A percentile compares a stretch with the other conserved stretches of the same genome.
phyloP scores from a whole-genome alignment of 2,329 filamentous ascomycete genomes.

The Diaporthe vexans region DNA sequence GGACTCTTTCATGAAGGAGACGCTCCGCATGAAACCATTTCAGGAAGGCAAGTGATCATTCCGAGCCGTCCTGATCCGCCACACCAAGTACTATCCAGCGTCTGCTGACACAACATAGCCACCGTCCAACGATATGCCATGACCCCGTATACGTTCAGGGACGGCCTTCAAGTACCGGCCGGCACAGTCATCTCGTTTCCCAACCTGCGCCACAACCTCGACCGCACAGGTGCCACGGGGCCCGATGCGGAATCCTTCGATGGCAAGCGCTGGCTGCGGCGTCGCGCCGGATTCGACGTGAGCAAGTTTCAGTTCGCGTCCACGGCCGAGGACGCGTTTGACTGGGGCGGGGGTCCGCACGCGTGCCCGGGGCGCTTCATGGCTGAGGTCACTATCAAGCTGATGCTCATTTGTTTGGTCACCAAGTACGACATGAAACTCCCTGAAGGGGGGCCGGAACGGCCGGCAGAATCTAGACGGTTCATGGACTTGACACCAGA shows the following conservation, averaged over 20 bases:
- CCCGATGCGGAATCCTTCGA: slow-evolving; percentile 43
- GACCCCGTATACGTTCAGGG: slow-evolving; percentile 31
- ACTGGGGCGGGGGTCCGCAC: slow-evolving; percentile 44
- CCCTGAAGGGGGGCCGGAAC: slow-evolving; percentile 34
- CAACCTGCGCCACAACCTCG: no score
- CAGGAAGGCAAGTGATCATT: slow-evolving; percentile 29
- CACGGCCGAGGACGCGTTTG: slow-evolving; percentile 44
- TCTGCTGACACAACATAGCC: slow-evolving; percentile 1
- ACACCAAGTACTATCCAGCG: neutral
- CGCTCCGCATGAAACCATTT: slow-evolving; percentile 42
- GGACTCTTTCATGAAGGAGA: slow-evolving; percentile 45
- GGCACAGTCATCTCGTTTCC: slow-evolving; percentile 24
- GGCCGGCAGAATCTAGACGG: slow-evolving; percentile 38
- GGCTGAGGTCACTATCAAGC: slow-evolving; percentile 42
- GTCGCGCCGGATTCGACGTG: slow-evolving; percentile 37
- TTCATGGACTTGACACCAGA: slow-evolving; percentile 13
- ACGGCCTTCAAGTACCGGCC: slow-evolving; percentile 43
- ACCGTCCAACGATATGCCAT: slow-evolving; percentile 26
- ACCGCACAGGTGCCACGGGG: neutral
- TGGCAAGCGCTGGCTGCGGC: slow-evolving; percentile 43
- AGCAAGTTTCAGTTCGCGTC: slow-evolving; percentile 46
- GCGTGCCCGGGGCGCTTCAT: slow-evolving; percentile 44
- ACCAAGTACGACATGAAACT: slow-evolving; percentile 46
- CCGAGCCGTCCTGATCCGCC: neutral
- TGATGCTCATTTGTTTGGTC: slow-evolving; percentile 45